Evolutionary conservation across 1,139 yeast genomes (phyloP).

Genomic region (Candida sojae): DNA sequence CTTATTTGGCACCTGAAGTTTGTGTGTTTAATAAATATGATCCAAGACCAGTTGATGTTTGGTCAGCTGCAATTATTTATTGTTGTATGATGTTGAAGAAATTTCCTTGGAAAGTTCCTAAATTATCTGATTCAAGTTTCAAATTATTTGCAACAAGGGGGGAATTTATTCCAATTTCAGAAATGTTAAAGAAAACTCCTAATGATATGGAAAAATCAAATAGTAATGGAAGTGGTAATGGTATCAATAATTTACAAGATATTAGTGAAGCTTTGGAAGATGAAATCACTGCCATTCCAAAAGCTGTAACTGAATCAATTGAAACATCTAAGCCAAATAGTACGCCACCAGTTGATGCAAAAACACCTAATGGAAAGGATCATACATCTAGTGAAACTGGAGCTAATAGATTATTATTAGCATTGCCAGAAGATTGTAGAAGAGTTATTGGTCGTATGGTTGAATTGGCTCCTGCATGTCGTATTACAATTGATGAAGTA

Average conservation of each 20-base stretch:
- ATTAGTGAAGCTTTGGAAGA: conserved; percentile 33
- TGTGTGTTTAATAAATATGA: conserved; percentile 79
- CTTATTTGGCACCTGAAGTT: conserved; percentile 93
- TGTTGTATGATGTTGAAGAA: conserved; percentile 94
- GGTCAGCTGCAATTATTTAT: conserved; percentile 92
- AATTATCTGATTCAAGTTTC: conserved; percentile 79
- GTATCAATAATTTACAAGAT: conserved; percentile 26
- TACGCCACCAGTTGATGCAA: neutral
- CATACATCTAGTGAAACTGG: conserved; percentile 67
- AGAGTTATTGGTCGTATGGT: conserved; percentile 72
- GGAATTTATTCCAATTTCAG: conserved; percentile 43
- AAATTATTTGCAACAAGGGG: conserved; percentile 59
- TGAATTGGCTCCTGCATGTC: conserved; percentile 79
- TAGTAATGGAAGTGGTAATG: conserved; percentile 8
- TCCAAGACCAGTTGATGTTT: conserved; percentile 91
- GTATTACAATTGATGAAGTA: conserved; percentile 82
- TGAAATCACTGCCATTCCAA: conserved; percentile 7
- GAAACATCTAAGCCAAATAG: neutral
- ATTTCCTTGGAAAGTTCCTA: conserved; percentile 98
- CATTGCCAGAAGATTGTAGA: conserved; percentile 70
- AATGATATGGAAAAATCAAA: conserved; percentile 18
- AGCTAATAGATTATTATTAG: conserved; percentile 66
- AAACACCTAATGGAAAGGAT: conserved; percentile 28
- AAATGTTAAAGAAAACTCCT: conserved; percentile 43
- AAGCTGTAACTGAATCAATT: neutral